A percentile compares a stretch with the other conserved stretches of the same genome.
Evolutionary conservation across 768 basidiomycete genomes (phyloP).

Genomic region (Lactifluus subvellereus): DNA sequence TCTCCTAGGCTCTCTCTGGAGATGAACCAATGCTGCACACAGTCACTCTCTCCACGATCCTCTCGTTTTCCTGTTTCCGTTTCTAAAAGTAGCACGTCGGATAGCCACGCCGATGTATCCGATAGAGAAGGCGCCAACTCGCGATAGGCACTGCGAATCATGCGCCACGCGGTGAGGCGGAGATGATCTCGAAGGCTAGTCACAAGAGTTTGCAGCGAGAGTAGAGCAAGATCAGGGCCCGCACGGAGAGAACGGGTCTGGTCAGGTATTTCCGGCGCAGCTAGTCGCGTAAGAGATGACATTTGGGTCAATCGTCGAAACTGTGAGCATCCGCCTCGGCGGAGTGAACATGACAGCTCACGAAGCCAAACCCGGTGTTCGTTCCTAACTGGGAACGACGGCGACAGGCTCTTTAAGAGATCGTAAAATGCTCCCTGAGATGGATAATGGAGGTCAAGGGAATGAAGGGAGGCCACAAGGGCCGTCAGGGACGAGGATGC

Average conservation of each 20-base stretch:
- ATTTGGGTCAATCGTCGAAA: conserved; percentile 12
- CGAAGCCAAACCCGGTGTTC: conserved; percentile 46
- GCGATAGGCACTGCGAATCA: conserved; percentile 21
- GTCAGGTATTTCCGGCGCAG: background rate
- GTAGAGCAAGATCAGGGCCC: conserved; percentile 10
- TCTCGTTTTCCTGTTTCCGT: background rate
- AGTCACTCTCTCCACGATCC: background rate
- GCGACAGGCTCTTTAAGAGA: conserved; percentile 39
- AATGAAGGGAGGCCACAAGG: conserved; percentile 52
- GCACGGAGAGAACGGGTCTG: background rate
- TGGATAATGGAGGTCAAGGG: conserved; percentile 53
- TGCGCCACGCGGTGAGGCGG: conserved; percentile 18
- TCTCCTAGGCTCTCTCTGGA: conserved; percentile 19
- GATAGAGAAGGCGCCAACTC: conserved; percentile 12
- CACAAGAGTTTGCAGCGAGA: conserved; percentile 15
- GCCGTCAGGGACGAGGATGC: conserved; percentile 30
- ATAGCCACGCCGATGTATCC: conserved; percentile 15
- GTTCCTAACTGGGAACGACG: conserved; percentile 36
- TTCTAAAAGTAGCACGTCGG: conserved; percentile 15
- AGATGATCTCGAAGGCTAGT: conserved; percentile 8
- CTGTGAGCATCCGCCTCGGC: conserved; percentile 8
- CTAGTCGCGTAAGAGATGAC: background rate
- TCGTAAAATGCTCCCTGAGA: conserved; percentile 55
- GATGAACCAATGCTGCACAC: conserved; percentile 10
- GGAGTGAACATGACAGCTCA: conserved; percentile 45